These are phyloP conservation scores for Alternaria arbusti DNA, from an alignment of 2,329 filamentous ascomycete species.

Conservation along the genomic window DNA sequence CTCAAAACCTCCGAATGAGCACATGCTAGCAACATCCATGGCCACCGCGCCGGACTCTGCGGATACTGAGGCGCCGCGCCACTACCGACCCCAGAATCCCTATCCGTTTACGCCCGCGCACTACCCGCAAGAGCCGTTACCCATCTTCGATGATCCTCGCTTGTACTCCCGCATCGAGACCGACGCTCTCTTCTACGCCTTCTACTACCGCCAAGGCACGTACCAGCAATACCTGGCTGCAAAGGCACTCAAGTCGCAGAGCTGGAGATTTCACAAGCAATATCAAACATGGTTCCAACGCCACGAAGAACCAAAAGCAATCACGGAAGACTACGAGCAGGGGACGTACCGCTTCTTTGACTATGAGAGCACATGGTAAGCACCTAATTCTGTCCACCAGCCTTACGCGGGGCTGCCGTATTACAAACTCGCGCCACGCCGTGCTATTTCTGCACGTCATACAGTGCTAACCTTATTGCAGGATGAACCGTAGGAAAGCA, in stretches of 20 bases:
- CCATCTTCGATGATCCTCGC: conserved; percentile 88
- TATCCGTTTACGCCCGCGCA: conserved; percentile 77
- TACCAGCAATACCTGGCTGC: conserved; percentile 96
- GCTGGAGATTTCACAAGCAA: conserved; percentile 99
- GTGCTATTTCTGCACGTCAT: conserved; percentile 16
- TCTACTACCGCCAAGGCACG: conserved; percentile 97
- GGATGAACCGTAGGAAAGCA: conserved; percentile 98
- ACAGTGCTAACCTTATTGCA: conserved; percentile 51
- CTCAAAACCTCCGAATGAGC: conserved; percentile 69
- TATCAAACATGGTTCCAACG: conserved; percentile 99
- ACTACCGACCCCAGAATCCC: conserved; percentile 82
- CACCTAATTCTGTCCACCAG: conserved; percentile 12
- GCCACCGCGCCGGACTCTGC: conserved; percentile 73
- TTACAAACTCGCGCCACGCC: conserved; percentile 2
- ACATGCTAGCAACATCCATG: conserved; percentile 78
- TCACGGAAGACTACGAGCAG: conserved; percentile 98
- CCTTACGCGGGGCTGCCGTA: conserved; percentile 5
- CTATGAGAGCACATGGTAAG: conserved; percentile 96
- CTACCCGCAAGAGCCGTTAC: conserved; percentile 90
- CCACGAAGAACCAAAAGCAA: conserved; percentile 97
- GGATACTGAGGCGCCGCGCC: conserved; percentile 82
- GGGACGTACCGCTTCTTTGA: conserved; percentile 99
- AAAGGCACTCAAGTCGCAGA: conserved; percentile 96
- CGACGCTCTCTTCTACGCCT: conserved; percentile 96
- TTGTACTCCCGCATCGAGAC: conserved; percentile 90